phyloP scores from a whole-genome alignment of 192 early-diverging fungal genomes.

The Anaeromyces robustus region DNA sequence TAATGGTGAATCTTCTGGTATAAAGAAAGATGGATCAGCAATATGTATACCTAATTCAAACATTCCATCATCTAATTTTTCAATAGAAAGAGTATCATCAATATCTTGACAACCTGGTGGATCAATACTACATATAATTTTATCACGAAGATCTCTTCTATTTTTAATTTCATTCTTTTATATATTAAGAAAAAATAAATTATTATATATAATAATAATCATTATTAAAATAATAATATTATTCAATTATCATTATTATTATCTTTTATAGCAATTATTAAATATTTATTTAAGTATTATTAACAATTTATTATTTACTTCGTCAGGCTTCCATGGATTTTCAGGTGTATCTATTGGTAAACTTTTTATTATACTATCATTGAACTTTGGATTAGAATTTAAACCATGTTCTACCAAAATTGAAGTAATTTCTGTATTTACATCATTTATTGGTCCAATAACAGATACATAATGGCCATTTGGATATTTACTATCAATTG shows the following conservation, averaged over 20 bases:
- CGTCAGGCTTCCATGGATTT: constrained; percentile 32
- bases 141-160: constrained; percentile 18
- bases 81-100: constrained; percentile 59
- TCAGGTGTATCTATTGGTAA: constrained; percentile 40
- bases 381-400: constrained; percentile 52
- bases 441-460: constrained; percentile 41
- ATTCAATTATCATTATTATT: too few species aligned
- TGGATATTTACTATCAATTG: constrained; percentile 51
- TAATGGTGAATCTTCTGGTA: constrained; percentile 37
- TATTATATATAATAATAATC: background rate
- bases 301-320: constrained; percentile 2
- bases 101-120: constrained; percentile 65
- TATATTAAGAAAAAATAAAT: too few species aligned
- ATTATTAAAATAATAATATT: background rate
- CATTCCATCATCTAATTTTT: constrained; percentile 20
- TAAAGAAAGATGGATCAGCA: constrained; percentile 58
- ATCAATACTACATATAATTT: constrained; percentile 51
- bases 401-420: constrained; percentile 63
- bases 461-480: constrained; percentile 59
- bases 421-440: constrained; percentile 58
- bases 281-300: too few species aligned
- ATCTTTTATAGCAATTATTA: too few species aligned
- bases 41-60: constrained; percentile 63
- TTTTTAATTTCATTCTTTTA: constrained; percentile 16
- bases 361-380: constrained; percentile 39